These are phyloP conservation scores for Vitis rotundifolia DNA, from an alignment of 164 flowering plant genomes.

Conservation along the genomic window DNA sequence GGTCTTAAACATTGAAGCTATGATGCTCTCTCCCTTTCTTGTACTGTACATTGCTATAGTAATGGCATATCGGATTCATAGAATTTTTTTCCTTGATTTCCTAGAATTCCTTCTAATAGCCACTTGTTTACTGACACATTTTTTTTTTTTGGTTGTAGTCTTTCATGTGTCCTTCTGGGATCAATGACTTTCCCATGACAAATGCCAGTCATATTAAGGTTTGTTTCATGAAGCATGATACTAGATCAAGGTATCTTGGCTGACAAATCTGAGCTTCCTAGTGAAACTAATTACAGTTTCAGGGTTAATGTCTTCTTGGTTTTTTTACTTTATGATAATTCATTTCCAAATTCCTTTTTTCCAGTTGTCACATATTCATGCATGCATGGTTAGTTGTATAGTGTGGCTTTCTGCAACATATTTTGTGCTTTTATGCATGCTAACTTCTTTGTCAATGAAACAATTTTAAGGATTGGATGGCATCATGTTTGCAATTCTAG, in stretches of 20 bases:
- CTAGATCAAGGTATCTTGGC: neutral
- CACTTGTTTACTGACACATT: neutral
- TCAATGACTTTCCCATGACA: conserved; percentile 98
- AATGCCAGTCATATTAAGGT: conserved; percentile 89
- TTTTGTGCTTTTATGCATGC: too few species aligned
- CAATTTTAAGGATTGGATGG: too few species aligned
- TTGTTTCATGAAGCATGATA: conserved; percentile 9
- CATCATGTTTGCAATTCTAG: too few species aligned
- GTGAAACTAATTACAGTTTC: neutral
- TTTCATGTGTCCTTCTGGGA: conserved; percentile 99
- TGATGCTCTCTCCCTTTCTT: too few species aligned
- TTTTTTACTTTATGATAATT: neutral
- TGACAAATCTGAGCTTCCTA: neutral
- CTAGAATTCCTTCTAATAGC: neutral
- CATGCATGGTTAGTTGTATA: too few species aligned
- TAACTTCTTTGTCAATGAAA: too few species aligned
- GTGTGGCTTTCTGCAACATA: too few species aligned
- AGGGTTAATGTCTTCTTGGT: too few species aligned
- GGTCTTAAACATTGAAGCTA: too few species aligned
- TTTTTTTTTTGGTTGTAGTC: conserved; percentile 55
- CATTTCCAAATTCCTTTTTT: neutral
- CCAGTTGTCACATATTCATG: too few species aligned
- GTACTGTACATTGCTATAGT: too few species aligned
- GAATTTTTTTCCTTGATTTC: neutral
- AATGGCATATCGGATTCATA: too few species aligned